Evolutionary conservation across 306 rosid species (phyloP), one percentile per base, ranked within the genome.

Genomic region (Alnus rubra): DNA sequence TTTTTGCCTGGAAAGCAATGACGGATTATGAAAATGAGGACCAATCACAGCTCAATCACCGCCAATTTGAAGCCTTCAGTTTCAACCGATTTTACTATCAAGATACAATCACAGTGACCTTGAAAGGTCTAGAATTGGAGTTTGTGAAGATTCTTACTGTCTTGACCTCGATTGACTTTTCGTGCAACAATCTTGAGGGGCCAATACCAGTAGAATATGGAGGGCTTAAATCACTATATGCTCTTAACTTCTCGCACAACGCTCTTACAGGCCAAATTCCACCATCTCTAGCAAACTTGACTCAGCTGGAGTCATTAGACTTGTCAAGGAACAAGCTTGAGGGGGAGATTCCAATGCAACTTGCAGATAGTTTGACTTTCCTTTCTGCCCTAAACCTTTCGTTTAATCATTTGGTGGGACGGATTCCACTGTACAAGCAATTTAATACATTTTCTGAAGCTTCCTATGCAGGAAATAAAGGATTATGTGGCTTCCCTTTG

Each of bases 131-230:
- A 0, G 74, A 80, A 7, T 19, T 78, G 42, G 71, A 87, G 14
- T 15, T 80, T 3, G n/a, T 68, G 23, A 87, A 74, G 74, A 87
- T 87, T 9, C 52, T 75, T 0, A 80, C 78, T 0, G 18, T 78
- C 56, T 82, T 80, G 55, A 85, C 87, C 14, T 75, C 35, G 9
- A 70, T 88, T 42, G 91, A 85, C 81, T 0, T 88, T 51, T 88
- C 91, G 0, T 0, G 14, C 76, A 88, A 88, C 81, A 6, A 48
- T 1, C 74, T 88, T 14, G 13, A 0, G 0, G 91, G 91, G 55
- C 11, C 68, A 19, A 78, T 88, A 60, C 86, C 91, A 2, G 0
- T 2, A 16, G 52, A 85, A 13, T 4, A 80, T 5, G 87, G 82
- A 35, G 0, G 28, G 0, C 69, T 83, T 9, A 74, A 5, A 33